Percentiles rank a stretch among this genome's conserved stretches.
These are phyloP conservation scores for Populus hybrid DNA, from an alignment of 441 rosid genomes.

Conservation along the genomic window DNA sequence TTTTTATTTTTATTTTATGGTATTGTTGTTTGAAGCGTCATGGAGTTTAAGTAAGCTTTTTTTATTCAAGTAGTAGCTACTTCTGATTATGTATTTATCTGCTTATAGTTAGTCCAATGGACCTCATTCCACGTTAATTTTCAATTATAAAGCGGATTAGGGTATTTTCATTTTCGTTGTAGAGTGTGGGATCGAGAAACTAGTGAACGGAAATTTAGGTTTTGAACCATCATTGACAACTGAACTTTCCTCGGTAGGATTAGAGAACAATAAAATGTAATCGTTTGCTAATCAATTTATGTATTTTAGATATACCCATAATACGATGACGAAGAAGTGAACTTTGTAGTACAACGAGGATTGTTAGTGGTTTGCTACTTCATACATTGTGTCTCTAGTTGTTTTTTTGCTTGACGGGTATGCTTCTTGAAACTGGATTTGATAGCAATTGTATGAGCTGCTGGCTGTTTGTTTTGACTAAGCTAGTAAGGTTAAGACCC, in stretches of 20 bases:
- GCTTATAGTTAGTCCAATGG: not conserved
- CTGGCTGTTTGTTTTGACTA: not conserved
- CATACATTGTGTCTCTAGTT: not conserved
- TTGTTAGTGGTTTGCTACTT: not conserved
- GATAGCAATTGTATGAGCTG: not conserved
- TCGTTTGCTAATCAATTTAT: not conserved
- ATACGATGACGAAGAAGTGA: not conserved
- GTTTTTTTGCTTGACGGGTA: not conserved
- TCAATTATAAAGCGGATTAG: not conserved
- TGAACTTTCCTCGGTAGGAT: not conserved
- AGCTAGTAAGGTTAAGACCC: not conserved
- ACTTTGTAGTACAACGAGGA: not conserved
- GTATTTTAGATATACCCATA: not conserved
- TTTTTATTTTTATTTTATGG: not conserved
- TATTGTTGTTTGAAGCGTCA: not conserved
- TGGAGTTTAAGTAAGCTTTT: not conserved
- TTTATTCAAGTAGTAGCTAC: not conserved
- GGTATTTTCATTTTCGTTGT: not conserved
- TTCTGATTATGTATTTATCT: not conserved
- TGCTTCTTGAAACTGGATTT: not conserved
- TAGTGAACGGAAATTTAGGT: not conserved
- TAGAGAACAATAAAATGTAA: not conserved
- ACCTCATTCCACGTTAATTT: not conserved
- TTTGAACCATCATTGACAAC: not conserved
- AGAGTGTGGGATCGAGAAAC: not conserved